Base-by-base conservation (phyloP, 192 early-diverging fungal genomes). In the Spinellus fusiger region DNA sequence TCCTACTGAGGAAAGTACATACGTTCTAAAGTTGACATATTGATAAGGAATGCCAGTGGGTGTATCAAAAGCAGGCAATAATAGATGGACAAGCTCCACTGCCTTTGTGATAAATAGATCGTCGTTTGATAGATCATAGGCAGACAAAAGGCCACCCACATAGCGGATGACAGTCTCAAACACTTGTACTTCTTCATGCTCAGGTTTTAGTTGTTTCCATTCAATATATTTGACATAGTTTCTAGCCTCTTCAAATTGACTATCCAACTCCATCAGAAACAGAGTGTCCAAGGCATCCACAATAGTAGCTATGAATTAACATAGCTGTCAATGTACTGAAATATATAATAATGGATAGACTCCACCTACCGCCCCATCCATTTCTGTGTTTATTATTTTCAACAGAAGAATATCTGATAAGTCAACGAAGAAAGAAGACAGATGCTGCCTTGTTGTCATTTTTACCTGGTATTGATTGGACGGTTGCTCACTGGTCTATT, bases 241-340 rank as follows among this genome's bases (percentile, higher is more conserved):
- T 59, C 84, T 78, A 0, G 90, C 90, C 48, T 83, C 69, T 23
- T 83, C 65, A 72, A 93, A 98, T 46, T 95, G 90, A 18, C 84
- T 76, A 32, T 78, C 73, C 5, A 98, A 77, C 23, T 77, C 89
- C 91, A 94, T 90, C 47, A 98, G 84, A 35, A 82, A 82, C 29
- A 95, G 75, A 0, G 93, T 94, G 64, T 98, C 95, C 26, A 98
- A 73, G 1, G 88, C 73, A 67, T 98, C 95, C 51, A 95, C 78
- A 35, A 93, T 85, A 1, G 92, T 93, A 7, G 82, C 82, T 48
- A 61, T 18, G 74, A 2, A 56, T 16, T 55, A 5, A 25, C 29
- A 56, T 34, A 29, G 29, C n/a, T n/a, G n/a, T n/a, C n/a, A n/a
- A n/a, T n/a, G 28, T 34, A 40, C 6, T 29, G 28, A 20, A 4